Evolutionary conservation across 495 filamentous ascomycete species (phyloP), one percentile per base, ranked within the genome.

Genomic region (Xylaria acuta): DNA sequence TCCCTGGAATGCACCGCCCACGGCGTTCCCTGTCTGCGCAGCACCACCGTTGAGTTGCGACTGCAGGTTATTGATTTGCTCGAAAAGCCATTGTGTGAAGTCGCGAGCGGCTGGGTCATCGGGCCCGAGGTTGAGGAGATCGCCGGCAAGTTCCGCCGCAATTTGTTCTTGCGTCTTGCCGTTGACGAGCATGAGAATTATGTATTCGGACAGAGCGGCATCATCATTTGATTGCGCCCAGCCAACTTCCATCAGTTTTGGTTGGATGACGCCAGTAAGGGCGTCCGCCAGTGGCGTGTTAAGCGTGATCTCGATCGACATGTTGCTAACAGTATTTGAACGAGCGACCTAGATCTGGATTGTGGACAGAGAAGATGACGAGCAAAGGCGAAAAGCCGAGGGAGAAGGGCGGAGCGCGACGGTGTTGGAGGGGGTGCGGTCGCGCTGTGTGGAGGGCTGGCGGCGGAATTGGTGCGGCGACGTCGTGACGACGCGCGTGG

Each of bases 161-260:
- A 98, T 94, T 76, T 97, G 91, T 56, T 93, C 89, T 78, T 96
- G 91, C 8, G 91, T 93, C 82, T 97, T 97, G 70, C 94, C 93
- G 80, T 98, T 98, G 70, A 92, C 93, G 38, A 99, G 88, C 95
- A 98, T 98, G 67, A 97, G 87, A 58, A 97, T 92, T 73, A 99
- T 95, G 80, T 98, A 99, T 82, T 99, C 96, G 53, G 93, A 91
- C 70, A 99, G 86, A 16, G 94, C 92, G 76, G 93, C 95, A 77
- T 95, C 93, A 73, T 88, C 86, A 70, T 90, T 91, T 53, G 91
- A 92, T 56, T 91, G 89, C 54, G 89, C 92, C 96, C 95, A 98
- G 69, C 94, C 94, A 69, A 95, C 91, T 80, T 99, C 95, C n/a
- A 94, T 90, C 75, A 99, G 83, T 82, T 98, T 98, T n/a, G 92